Base-by-base conservation (phyloP, 1,284 basidiomycete species). In the Rhodotorula sp. region DNA sequence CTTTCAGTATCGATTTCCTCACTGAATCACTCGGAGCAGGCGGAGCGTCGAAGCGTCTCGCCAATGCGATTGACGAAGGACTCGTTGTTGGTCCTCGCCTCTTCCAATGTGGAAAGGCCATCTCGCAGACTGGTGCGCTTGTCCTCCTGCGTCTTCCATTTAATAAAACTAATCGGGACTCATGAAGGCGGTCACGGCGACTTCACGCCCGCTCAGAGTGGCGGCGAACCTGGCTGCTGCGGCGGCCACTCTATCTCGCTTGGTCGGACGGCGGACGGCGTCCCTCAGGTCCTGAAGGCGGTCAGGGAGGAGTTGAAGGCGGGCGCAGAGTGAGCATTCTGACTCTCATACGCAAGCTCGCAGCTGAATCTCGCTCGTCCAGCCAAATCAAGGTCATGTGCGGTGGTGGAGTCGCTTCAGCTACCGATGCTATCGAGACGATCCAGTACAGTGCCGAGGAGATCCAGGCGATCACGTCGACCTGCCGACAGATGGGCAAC, bases 381-480 rank as follows among this genome's bases (percentile, higher is more conserved):
- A 60, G 59, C 32, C 60, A 51, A 27, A 81, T 82, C 75, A 82
- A 82, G 76, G 78, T 84, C 59, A 83, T 83, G 81, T 78, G 81
- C 30, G 82, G 83, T 7, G 83, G 84, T 34, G 84, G 84, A 2
- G 84, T 84, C 3, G 81, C 82, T 0, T 81, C 79, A 11, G 81
- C 81, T 36, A 83, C 83, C 55, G 84, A 85, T 67, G 79, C 79
- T 0, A 83, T 85, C 51, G 83, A 85, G 73, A 82, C 81, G 2
- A 79, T 83, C 0, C 84, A 85, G 73, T 84, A 82, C 72, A 81
- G 81, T 0, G 77, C 80, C 1, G 83, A 84, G 22, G 84, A 85
- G 76, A 79, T 85, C 20, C 75, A 73, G 29, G 84, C 84, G 0
- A 82, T 84, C 68, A 84, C 82, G 5, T 80, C 78, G n/a, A 84